Evolutionary conservation across 2,329 filamentous ascomycete species (phyloP), one percentile per base, ranked within the genome.

Genomic region (Trichoderma atrobrunneum): DNA sequence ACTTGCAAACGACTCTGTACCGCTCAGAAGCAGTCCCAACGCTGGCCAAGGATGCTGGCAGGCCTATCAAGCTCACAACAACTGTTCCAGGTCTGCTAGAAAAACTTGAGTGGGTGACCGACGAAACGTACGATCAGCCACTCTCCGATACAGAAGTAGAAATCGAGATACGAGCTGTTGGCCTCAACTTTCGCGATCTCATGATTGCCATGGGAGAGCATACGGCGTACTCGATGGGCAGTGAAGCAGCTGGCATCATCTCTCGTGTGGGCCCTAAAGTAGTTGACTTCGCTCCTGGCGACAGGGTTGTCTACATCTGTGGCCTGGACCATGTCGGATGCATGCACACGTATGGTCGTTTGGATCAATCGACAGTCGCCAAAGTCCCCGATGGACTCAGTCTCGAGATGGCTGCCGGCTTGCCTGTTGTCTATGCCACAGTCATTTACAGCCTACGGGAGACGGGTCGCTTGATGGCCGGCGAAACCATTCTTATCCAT

Each of bases 401-500:
- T 1, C 74, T 67, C 36, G 75, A 77, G 10, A 81, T 84, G 5
- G 82, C 81, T 0, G 78, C 78, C 1, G 72, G 73, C 10, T 43
- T 77, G 5, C 75, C 76, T 7, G 65, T 74, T 28, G 72, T 76
- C 28, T 77, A 73, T 34, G 70, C 70, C 10, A 78, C 76, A 2
- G 75, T 71, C 0, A 76, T 76, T 43, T 70, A 77, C 57, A 73
- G 70, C 11, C 59, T 78, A 5, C 62, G 75, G 10, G 70, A 74
- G 7, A 70, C 74, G 6, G 76, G 72, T 28, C 76, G 81, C 0
- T 77, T 87, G 0, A 64, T 76, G 8, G 76, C 77, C 1, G 82
- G 81, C 8, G 79, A 81, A 69, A 75, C 64, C 2, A 74, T 82
- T 3, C 74, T 83, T 5, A 78, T 82, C 21, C 81, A 82, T 68